These are phyloP conservation scores for Suhomyces prunicola DNA, from an alignment of 805 yeast species.

Conservation along the genomic window DNA sequence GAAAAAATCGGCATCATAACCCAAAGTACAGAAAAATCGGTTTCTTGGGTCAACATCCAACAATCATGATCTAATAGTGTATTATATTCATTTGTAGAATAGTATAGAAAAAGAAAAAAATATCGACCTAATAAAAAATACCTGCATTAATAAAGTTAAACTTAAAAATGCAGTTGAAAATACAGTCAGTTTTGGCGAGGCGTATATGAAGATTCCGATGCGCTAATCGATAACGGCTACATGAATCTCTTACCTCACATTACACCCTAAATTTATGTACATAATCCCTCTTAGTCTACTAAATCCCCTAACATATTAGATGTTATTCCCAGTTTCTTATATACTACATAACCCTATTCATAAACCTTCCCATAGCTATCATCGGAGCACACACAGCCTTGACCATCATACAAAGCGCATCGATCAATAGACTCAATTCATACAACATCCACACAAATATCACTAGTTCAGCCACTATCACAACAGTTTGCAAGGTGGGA, in stretches of 20 bases:
- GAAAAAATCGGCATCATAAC: slow-evolving; percentile 2
- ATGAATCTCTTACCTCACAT: too few relatives aligned
- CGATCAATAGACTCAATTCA: slow-evolving; percentile 39
- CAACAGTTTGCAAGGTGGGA: slow-evolving; percentile 38
- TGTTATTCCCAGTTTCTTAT: background rate
- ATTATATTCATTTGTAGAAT: background rate
- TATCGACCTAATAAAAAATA: background rate
- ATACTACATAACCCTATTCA: slow-evolving; percentile 39
- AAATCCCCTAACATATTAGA: background rate
- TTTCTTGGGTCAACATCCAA: background rate
- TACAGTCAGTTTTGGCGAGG: background rate
- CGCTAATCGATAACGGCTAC: too few relatives aligned
- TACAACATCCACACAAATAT: slow-evolving; percentile 42
- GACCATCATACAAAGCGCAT: slow-evolving; percentile 44
- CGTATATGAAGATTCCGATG: background rate
- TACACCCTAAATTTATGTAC: too few relatives aligned
- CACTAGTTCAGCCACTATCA: slow-evolving; percentile 35
- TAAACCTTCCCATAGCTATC: slow-evolving; percentile 43
- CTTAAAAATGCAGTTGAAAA: background rate
- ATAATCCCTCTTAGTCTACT: background rate
- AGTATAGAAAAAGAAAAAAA: background rate
- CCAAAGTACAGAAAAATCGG: too few relatives aligned
- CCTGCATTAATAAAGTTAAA: background rate
- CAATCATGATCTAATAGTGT: background rate
- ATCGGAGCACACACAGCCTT: slow-evolving; percentile 46